phyloP scores from a whole-genome alignment of 2,329 filamentous ascomycete species.

The Didymella keratinophila region DNA sequence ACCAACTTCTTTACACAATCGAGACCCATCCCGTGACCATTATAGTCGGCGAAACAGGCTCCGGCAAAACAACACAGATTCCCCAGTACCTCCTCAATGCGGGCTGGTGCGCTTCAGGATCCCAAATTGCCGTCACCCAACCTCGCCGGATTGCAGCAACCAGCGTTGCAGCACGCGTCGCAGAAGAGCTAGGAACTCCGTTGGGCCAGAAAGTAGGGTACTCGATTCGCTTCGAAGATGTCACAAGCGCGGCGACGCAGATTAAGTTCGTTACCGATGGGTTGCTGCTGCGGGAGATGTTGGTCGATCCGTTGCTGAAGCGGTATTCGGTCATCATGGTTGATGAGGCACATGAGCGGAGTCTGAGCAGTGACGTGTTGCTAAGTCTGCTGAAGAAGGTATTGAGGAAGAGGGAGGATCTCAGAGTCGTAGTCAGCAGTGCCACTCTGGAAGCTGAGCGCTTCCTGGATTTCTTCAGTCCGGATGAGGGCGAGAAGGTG shows the following conservation, averaged over 20 bases:
- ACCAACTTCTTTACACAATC: slow-evolving; percentile 82
- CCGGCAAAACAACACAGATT: slow-evolving; percentile 84
- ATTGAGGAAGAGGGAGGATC: slow-evolving; percentile 75
- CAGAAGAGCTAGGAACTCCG: slow-evolving; percentile 85
- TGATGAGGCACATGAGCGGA: slow-evolving; percentile 94
- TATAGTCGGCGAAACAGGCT: slow-evolving; percentile 91
- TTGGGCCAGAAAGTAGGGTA: slow-evolving; percentile 88
- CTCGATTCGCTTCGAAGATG: slow-evolving; percentile 90
- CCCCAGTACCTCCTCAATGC: slow-evolving; percentile 88
- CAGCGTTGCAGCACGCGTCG: slow-evolving; percentile 85
- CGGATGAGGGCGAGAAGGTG: slow-evolving; percentile 51
- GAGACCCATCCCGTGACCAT: slow-evolving; percentile 87
- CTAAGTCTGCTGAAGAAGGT: slow-evolving; percentile 94
- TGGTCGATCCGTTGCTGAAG: slow-evolving; percentile 89
- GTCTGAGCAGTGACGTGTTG: slow-evolving; percentile 88
- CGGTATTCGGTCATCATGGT: slow-evolving; percentile 97
- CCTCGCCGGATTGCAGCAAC: slow-evolving; percentile 90
- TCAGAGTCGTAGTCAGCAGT: slow-evolving; percentile 90
- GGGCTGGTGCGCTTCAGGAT: slow-evolving; percentile 87
- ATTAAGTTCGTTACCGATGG: slow-evolving; percentile 98
- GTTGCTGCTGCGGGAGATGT: slow-evolving; percentile 85
- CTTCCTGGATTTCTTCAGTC: slow-evolving; percentile 80
- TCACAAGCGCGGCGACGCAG: slow-evolving; percentile 81
- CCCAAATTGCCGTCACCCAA: slow-evolving; percentile 89
- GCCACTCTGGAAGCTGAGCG: slow-evolving; percentile 90